Evolutionary conservation across 1,284 basidiomycete species (phyloP).

Genomic region (Microbotryomycetes sp.): DNA sequence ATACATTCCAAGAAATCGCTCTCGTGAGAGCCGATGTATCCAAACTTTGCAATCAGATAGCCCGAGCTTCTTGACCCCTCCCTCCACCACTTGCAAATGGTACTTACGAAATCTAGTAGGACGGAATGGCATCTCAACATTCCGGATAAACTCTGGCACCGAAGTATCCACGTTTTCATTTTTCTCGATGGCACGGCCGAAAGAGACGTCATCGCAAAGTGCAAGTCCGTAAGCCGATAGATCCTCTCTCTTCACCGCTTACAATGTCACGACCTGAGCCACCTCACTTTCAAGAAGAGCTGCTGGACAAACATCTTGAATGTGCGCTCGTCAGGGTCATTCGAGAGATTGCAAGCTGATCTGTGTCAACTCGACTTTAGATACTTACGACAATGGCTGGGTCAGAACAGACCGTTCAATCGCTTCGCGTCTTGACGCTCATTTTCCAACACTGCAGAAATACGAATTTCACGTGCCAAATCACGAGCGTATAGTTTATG

Average conservation of each 20-base stretch:
- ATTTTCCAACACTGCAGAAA: constrained; percentile 16
- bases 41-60: too few relatives aligned
- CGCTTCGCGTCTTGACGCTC: neutral
- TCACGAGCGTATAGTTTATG: constrained; percentile 38
- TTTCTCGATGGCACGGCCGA: too few relatives aligned
- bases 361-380: neutral
- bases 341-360: neutral
- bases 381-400: constrained; percentile 25
- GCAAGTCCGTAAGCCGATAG: neutral
- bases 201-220: too few relatives aligned
- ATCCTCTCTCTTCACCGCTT: neutral
- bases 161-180: too few relatives aligned
- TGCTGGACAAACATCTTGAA: constrained; percentile 16
- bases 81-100: too few relatives aligned
- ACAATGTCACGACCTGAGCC: neutral
- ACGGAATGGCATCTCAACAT: too few relatives aligned
- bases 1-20: too few relatives aligned
- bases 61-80: too few relatives aligned
- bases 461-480: constrained; percentile 39
- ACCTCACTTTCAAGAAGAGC: constrained; percentile 18
- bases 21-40: too few relatives aligned
- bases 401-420: neutral
- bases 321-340: neutral
- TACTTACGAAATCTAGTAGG: too few relatives aligned
- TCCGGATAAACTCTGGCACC: too few relatives aligned